phyloP scores from a whole-genome alignment of 805 yeast genomes.

The Saccharomycopsis sp. region DNA sequence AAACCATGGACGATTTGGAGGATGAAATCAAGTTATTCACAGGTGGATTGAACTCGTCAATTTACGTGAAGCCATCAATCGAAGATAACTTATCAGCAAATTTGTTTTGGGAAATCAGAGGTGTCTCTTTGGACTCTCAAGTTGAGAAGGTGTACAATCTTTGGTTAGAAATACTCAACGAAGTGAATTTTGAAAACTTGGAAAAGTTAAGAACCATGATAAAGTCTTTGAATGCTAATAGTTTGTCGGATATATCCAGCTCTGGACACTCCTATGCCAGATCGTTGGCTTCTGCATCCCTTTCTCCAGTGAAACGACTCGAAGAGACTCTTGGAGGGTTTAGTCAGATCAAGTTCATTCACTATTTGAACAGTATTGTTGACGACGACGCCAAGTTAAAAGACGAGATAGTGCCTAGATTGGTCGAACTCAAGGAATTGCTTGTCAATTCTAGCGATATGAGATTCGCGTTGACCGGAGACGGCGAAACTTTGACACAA shows the following conservation, averaged over 20 bases:
- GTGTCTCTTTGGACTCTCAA: slow-evolving; percentile 65
- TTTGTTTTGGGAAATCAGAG: slow-evolving; percentile 51
- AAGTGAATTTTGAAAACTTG: slow-evolving; percentile 58
- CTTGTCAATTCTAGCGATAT: slow-evolving; percentile 39
- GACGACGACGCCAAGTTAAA: slow-evolving; percentile 47
- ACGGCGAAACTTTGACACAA: slow-evolving; percentile 30
- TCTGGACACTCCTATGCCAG: slow-evolving; percentile 83
- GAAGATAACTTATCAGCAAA: slow-evolving; percentile 39
- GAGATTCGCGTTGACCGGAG: slow-evolving; percentile 54
- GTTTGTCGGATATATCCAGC: slow-evolving; percentile 73
- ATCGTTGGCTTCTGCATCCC: slow-evolving; percentile 53
- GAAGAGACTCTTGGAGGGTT: slow-evolving; percentile 68
- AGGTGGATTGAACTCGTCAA: slow-evolving; percentile 73
- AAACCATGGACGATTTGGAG: slow-evolving; percentile 74
- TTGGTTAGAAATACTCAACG: slow-evolving; percentile 59
- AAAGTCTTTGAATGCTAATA: slow-evolving; percentile 68
- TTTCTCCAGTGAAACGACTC: slow-evolving; percentile 54
- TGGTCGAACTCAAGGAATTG: slow-evolving; percentile 43
- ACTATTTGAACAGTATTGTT: slow-evolving; percentile 43
- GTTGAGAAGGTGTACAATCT: slow-evolving; percentile 53
- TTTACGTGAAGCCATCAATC: slow-evolving; percentile 52
- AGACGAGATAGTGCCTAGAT: slow-evolving; percentile 55
- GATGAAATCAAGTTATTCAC: slow-evolving; percentile 76
- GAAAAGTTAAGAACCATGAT: slow-evolving; percentile 70
- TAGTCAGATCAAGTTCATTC: slow-evolving; percentile 65